phyloP scores from a whole-genome alignment of 108 stramenopile genomes.

The Aurantiochytrium sp. region DNA sequence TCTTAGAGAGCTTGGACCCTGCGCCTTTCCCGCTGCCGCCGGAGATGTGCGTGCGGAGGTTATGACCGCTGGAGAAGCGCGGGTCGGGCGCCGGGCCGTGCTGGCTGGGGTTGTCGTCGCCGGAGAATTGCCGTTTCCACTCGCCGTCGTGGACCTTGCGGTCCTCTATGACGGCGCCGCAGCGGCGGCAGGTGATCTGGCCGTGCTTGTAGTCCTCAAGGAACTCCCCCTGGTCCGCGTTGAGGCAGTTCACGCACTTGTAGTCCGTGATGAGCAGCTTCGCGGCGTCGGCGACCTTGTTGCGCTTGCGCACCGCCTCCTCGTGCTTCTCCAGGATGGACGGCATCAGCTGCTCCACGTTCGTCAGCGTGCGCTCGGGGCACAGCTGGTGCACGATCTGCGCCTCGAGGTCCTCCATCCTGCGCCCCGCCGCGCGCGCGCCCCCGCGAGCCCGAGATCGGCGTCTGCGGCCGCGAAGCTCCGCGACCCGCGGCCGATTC shows the following conservation, averaged over 20 bases:
- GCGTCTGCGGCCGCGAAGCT: no score
- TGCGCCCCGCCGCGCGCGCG: background rate
- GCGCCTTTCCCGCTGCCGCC: background rate
- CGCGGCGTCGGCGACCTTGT: background rate
- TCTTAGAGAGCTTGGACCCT: background rate
- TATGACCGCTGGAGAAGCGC: constrained; percentile 7
- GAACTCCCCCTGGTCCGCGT: background rate
- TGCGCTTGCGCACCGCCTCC: background rate
- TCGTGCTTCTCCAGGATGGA: background rate
- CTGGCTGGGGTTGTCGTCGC: constrained; percentile 12
- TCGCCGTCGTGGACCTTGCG: constrained; percentile 27
- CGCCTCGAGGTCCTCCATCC: background rate
- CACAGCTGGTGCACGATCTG: constrained; percentile 10
- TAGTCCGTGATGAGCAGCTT: background rate
- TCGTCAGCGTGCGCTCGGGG: background rate
- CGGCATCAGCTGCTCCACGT: background rate
- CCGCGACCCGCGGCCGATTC: no score
- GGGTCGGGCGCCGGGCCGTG: constrained; percentile 5
- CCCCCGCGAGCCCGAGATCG: no score
- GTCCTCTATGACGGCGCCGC: background rate
- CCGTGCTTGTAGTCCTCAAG: background rate
- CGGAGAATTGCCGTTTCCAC: constrained; percentile 26
- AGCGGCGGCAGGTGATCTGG: background rate
- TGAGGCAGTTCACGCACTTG: background rate
- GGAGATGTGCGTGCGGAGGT: background rate